phyloP scores from a whole-genome alignment of 1,139 yeast genomes.

The Nadsonia commutata region DNA sequence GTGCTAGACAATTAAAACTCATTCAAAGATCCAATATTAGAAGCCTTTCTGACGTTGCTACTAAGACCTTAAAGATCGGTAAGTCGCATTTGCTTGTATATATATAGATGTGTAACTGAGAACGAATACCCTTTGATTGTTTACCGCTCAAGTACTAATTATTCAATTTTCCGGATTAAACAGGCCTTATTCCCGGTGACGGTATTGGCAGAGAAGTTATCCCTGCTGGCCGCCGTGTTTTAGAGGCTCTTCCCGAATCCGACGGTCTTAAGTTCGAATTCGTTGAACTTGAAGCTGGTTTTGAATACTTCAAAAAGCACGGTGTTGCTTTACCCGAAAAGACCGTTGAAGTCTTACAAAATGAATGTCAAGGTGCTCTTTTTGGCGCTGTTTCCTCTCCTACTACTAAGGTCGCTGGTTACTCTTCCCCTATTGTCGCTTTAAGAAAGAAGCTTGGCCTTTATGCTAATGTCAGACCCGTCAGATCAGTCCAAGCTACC shows the following conservation, averaged over 20 bases:
- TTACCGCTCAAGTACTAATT: neutral
- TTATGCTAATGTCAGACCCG: slow-evolving; percentile 96
- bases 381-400: slow-evolving; percentile 97
- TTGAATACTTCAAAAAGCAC: slow-evolving; percentile 78
- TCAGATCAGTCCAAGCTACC: slow-evolving; percentile 74
- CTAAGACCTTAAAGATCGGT: neutral
- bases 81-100: too few species aligned
- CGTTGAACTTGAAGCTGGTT: slow-evolving; percentile 83
- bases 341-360: slow-evolving; percentile 66
- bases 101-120: too few species aligned
- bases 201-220: slow-evolving; percentile 97
- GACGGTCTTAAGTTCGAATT: slow-evolving; percentile 73
- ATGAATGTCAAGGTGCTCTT: slow-evolving; percentile 88
- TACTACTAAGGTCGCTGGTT: slow-evolving; percentile 83
- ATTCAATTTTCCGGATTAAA: slow-evolving; percentile 4
- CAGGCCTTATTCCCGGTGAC: slow-evolving; percentile 85
- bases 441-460: slow-evolving; percentile 87
- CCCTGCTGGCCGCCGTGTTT: slow-evolving; percentile 79
- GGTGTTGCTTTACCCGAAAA: slow-evolving; percentile 92
- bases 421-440: slow-evolving; percentile 96
- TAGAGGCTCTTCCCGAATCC: slow-evolving; percentile 64
- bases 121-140: too few species aligned
- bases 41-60: neutral
- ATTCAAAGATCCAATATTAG: neutral
- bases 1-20: neutral